phyloP scores from a whole-genome alignment of 164 flowering plant genomes.

The Berberis vulgaris region DNA sequence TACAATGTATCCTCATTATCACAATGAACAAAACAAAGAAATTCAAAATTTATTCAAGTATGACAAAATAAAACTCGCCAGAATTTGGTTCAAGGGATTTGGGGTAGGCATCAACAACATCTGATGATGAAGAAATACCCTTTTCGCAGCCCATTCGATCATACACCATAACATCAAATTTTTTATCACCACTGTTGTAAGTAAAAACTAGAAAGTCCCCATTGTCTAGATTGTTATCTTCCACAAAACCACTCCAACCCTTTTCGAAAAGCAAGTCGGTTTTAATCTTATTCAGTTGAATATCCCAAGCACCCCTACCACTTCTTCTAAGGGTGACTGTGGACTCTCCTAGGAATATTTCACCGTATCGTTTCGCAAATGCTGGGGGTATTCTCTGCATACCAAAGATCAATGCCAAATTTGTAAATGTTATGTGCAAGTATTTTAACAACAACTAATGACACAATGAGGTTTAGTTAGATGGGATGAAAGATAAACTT shows the following conservation, averaged over 20 bases:
- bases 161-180: neutral
- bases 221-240: neutral
- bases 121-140: neutral
- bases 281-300: neutral
- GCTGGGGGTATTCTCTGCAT: neutral
- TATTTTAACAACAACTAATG: too few species aligned
- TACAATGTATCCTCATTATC: too few species aligned
- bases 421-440: too few species aligned
- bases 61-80: too few species aligned
- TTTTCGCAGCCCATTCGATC: neutral
- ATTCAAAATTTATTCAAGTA: too few species aligned
- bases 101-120: too few species aligned
- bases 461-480: too few species aligned
- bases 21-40: too few species aligned
- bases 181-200: neutral
- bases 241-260: constrained; percentile 1
- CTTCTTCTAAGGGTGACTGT: neutral
- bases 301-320: neutral
- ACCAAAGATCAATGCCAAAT: neutral
- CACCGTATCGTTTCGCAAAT: neutral
- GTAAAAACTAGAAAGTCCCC: neutral
- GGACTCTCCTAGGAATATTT: neutral
- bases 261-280: neutral
- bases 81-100: too few species aligned
- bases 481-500: too few species aligned